phyloP scores from a whole-genome alignment of 805 yeast genomes.

The Cyberlindnera sargentensis region DNA sequence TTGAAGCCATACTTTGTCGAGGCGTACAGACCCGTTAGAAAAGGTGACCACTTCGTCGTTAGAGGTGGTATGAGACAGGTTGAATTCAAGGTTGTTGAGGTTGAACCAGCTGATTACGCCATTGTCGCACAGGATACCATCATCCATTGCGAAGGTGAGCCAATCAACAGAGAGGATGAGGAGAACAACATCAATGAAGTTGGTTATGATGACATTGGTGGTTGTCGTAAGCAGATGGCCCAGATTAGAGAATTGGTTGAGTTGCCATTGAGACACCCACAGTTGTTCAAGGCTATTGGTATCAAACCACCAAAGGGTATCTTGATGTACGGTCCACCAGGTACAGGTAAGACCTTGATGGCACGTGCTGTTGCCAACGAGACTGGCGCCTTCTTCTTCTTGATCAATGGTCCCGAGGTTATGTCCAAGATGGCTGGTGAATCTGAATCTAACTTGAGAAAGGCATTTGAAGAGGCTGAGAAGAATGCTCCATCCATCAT shows the following conservation, averaged over 20 bases:
- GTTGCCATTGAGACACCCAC: conserved; percentile 97
- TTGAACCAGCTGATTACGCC: conserved; percentile 95
- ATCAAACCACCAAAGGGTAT: conserved; percentile 99
- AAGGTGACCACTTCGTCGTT: conserved; percentile 92
- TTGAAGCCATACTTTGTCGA: conserved; percentile 97
- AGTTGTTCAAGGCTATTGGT: conserved; percentile 95
- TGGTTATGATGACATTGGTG: conserved; percentile 98
- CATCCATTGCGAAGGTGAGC: conserved; percentile 98
- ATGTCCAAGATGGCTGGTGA: conserved; percentile 99
- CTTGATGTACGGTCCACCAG: conserved; percentile 98
- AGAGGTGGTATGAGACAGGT: conserved; percentile 99
- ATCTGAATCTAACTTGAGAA: conserved; percentile 92
- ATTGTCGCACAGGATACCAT: conserved; percentile 98
- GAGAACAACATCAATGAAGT: conserved; percentile 95
- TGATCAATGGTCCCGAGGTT: conserved; percentile 98
- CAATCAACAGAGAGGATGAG: conserved; percentile 96
- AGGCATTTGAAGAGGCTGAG: conserved; percentile 99
- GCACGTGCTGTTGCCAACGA: conserved; percentile 99
- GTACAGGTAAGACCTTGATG: conserved; percentile 99
- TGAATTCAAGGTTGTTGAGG: conserved; percentile 96
- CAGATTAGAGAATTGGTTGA: conserved; percentile 98
- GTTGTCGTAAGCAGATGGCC: conserved; percentile 98
- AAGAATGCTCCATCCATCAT: conserved; percentile 97
- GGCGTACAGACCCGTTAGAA: conserved; percentile 97
- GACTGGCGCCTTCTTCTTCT: conserved; percentile 97